A percentile compares a stretch with the other conserved stretches of the same genome.
phyloP scores from a whole-genome alignment of 2,329 filamentous ascomycete genomes.

The Microsporum audouinii region DNA sequence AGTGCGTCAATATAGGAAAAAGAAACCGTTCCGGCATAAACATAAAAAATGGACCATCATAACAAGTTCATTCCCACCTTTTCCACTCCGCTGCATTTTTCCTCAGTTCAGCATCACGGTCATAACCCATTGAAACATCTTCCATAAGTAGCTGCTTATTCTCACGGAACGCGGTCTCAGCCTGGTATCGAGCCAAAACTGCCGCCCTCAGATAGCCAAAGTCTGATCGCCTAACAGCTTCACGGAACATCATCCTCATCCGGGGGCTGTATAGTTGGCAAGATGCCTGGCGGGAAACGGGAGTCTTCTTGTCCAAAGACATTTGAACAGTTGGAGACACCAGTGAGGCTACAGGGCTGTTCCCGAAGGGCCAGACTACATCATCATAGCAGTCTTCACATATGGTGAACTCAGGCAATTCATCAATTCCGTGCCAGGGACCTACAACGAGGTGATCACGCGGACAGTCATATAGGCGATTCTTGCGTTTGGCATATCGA shows the following conservation, averaged over 20 bases:
- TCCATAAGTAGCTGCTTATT: conserved; percentile 43
- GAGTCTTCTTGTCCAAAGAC: conserved; percentile 46
- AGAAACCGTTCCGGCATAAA: background rate
- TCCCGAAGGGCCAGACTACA: conserved; percentile 57
- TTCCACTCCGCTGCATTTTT: conserved; percentile 43
- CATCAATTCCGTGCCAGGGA: conserved; percentile 67
- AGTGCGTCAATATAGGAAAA: background rate
- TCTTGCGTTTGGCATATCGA: conserved; percentile 50
- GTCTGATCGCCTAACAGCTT: conserved; percentile 56
- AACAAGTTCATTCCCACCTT: conserved; percentile 35
- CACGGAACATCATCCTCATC: conserved; percentile 63
- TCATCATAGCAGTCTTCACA: conserved; percentile 81
- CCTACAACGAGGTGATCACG: conserved; percentile 52
- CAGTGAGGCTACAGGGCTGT: conserved; percentile 44
- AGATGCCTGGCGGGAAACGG: conserved; percentile 40
- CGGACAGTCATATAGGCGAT: conserved; percentile 50
- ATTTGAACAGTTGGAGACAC: conserved; percentile 27
- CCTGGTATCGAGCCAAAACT: conserved; percentile 46
- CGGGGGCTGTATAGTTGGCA: conserved; percentile 73
- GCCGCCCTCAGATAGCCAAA: conserved; percentile 52
- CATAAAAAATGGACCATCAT: background rate
- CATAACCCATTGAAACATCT: conserved; percentile 50
- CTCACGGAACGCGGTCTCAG: conserved; percentile 49
- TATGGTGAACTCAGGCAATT: conserved; percentile 65
- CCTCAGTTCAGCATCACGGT: conserved; percentile 37